A percentile compares a stretch with the other conserved stretches of the same genome.
Evolutionary conservation across 768 basidiomycete species (phyloP).

Genomic region (Boletellus ananiceps): DNA sequence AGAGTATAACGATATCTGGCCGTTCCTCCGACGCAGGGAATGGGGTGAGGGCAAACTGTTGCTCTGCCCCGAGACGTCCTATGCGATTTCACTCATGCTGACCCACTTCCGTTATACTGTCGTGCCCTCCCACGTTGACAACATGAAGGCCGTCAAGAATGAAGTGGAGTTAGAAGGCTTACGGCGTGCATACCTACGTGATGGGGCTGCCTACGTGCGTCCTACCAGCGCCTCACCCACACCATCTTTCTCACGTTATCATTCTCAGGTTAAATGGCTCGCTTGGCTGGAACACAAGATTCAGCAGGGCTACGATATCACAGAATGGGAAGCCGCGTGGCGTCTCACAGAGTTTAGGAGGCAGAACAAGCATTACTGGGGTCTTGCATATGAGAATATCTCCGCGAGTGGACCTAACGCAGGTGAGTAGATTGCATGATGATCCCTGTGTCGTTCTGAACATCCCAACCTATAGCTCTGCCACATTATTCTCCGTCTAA

Average conservation of each 20-base stretch:
- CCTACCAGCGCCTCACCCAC: conserved; percentile 6
- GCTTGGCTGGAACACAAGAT: conserved; percentile 88
- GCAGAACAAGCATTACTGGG: conserved; percentile 70
- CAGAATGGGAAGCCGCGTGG: conserved; percentile 89
- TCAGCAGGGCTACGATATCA: conserved; percentile 70
- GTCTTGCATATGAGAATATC: conserved; percentile 86
- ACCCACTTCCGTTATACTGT: conserved; percentile 79
- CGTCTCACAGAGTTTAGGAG: conserved; percentile 73
- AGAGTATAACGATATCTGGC: conserved; percentile 77
- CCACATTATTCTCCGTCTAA: conserved; percentile 89
- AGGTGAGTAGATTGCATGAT: conserved; percentile 34
- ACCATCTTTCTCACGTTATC: conserved; percentile 11
- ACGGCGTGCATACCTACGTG: conserved; percentile 79
- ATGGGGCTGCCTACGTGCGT: conserved; percentile 81
- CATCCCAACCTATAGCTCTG: conserved; percentile 46
- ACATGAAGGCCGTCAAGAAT: conserved; percentile 87
- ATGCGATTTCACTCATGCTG: conserved; percentile 81
- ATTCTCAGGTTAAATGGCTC: conserved; percentile 64
- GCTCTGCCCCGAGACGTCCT: conserved; percentile 69
- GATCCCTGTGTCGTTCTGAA: background rate
- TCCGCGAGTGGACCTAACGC: conserved; percentile 88
- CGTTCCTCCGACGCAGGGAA: conserved; percentile 65
- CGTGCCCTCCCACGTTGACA: conserved; percentile 63
- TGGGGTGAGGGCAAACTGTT: conserved; percentile 82
- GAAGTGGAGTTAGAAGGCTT: conserved; percentile 79